These are phyloP conservation scores for Capsicum rhomboideum DNA, from an alignment of 257 asterid species.

Conservation along the genomic window DNA sequence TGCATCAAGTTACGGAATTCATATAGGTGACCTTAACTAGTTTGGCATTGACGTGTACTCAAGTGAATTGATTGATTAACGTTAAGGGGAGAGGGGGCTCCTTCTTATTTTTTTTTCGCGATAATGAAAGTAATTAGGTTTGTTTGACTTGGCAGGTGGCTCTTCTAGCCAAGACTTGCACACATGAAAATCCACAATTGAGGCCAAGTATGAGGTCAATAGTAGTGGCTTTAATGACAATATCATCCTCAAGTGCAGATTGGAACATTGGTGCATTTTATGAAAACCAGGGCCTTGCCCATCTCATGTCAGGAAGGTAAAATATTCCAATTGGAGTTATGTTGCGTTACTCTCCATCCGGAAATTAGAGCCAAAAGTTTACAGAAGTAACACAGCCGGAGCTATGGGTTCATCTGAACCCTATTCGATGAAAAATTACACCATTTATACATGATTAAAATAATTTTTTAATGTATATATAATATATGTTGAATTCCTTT, in stretches of 20 bases:
- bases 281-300: constrained; percentile 60
- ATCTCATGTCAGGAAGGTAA: constrained; percentile 67
- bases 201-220: constrained; percentile 92
- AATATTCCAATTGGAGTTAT: neutral
- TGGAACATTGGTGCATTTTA: constrained; percentile 80
- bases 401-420: too few species aligned
- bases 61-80: neutral
- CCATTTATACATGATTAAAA: too few species aligned
- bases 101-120: neutral
- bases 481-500: too few species aligned
- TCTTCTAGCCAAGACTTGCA: constrained; percentile 74
- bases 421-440: too few species aligned
- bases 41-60: neutral
- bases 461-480: too few species aligned
- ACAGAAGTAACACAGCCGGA: neutral
- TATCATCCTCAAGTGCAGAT: constrained; percentile 73
- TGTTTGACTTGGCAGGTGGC: constrained; percentile 41
- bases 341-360: neutral
- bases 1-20: neutral
- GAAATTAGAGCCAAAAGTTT: neutral
- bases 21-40: neutral
- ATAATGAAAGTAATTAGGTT: neutral
- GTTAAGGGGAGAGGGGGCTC: neutral
- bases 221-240: constrained; percentile 84
- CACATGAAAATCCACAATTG: constrained; percentile 68